These are phyloP conservation scores for Musa troglodytarum DNA, from an alignment of 176 grass and related monocot species.

Conservation along the genomic window DNA sequence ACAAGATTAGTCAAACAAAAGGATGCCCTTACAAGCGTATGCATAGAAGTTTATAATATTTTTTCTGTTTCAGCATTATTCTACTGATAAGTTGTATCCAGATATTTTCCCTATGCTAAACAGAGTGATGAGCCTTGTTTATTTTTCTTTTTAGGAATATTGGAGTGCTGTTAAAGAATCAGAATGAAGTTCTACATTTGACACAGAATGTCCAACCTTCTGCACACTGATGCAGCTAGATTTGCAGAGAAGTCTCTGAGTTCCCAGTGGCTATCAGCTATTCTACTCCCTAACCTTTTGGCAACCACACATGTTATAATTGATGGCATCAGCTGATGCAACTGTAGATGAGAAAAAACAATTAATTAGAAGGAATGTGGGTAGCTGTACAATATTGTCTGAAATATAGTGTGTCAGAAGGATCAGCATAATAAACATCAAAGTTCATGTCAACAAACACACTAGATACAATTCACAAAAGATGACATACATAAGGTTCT, in stretches of 20 bases:
- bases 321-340: conserved; percentile 91
- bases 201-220: conserved; percentile 38
- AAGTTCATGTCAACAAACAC: background rate
- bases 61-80: background rate
- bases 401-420: background rate
- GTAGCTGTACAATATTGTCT: background rate
- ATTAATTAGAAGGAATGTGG: conserved; percentile 17
- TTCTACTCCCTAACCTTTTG: conserved; percentile 70
- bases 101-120: too few species aligned
- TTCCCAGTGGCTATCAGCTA: conserved; percentile 89
- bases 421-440: too few species aligned
- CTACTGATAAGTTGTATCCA: background rate
- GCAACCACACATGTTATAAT: conserved; percentile 80
- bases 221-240: conserved; percentile 73
- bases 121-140: too few species aligned
- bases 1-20: background rate
- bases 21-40: background rate
- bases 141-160: background rate
- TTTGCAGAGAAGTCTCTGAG: conserved; percentile 89
- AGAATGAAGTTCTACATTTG: background rate
- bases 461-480: background rate
- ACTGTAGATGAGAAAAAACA: conserved; percentile 33
- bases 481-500: conserved; percentile 85
- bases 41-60: background rate
- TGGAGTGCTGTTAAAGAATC: background rate